These are phyloP conservation scores for Cubamyces lactineus DNA, from an alignment of 768 basidiomycete species.

Conservation along the genomic window DNA sequence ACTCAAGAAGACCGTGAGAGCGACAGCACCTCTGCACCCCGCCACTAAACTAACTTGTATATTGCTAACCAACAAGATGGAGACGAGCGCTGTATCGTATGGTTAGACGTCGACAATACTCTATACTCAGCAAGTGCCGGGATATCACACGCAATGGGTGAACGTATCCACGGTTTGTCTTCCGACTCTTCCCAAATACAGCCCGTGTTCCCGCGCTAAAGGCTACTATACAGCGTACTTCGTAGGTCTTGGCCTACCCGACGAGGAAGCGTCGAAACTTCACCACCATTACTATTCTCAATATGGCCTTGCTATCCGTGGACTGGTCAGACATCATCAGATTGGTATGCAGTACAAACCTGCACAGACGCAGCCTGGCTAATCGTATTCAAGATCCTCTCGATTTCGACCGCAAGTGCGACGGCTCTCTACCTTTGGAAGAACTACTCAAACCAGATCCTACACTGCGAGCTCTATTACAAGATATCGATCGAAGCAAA, in stretches of 20 bases:
- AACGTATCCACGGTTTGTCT: slow-evolving; percentile 70
- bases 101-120: slow-evolving; percentile 90
- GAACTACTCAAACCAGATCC: slow-evolving; percentile 73
- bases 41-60: background rate
- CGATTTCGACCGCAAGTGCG: slow-evolving; percentile 84
- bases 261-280: slow-evolving; percentile 68
- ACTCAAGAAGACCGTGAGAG: too few species aligned
- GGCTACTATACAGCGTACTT: slow-evolving; percentile 63
- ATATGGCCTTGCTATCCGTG: slow-evolving; percentile 83
- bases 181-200: slow-evolving; percentile 10
- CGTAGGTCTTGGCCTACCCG: slow-evolving; percentile 63
- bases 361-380: background rate
- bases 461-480: slow-evolving; percentile 61
- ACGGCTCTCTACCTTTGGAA: slow-evolving; percentile 82
- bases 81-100: slow-evolving; percentile 68
- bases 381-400: slow-evolving; percentile 58
- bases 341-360: slow-evolving; percentile 51
- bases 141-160: slow-evolving; percentile 79
- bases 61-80: background rate
- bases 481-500: slow-evolving; percentile 79
- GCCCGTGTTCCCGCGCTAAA: background rate
- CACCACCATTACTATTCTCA: slow-evolving; percentile 76
- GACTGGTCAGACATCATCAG: slow-evolving; percentile 73
- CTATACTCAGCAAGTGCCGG: slow-evolving; percentile 77
- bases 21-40: too few species aligned